Base-by-base conservation (phyloP, 73 alveolate species). In the Symbiodinium natans region DNA sequence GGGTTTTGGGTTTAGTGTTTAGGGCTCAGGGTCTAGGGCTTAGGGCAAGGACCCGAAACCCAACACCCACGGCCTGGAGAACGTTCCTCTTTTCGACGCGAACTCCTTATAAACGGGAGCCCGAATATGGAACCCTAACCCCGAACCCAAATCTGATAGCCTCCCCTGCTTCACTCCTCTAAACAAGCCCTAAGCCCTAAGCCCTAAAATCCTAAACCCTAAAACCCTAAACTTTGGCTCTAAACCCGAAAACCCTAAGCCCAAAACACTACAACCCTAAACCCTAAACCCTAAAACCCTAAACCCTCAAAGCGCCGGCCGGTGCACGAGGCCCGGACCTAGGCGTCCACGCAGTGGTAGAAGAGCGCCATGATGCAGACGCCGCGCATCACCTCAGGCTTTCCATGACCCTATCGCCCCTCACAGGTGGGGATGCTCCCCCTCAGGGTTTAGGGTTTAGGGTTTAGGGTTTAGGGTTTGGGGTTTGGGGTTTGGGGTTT, bases 331-430 rank as follows among this genome's bases (percentile, higher is more conserved):
- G n/a, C n/a, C n/a, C n/a, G 36, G 36, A 31, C 77, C 36, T 63
- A 46, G 59, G 59, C 59, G 59, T 46, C 77, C 34, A 87, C 19
- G 42, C 86, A 88, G 43, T 88, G 95, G 41, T 40, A 43, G 71
- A 88, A 82, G 86, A 88, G 42, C 21, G 95, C 95, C 39, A 88
- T 38, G 86, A 88, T 88, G 39, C 95, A 88, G 34, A 88, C 31
- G 71, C 95, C 95, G 25, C 95, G 95, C 95, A 88, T 88, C 77
- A 63, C 77, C 77, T 63, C 59, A 46, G 59, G 59, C 13, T 9
- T 46, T 9, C 59, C 6, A 46, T 6, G 59, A 46, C 6, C 59
- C 59, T 46, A 46, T 9, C 6, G 19, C 75, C 34, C 75, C 17
- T 2, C 17, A 46, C 9, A 46, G 1, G 17, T 46, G 59, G 5